These are phyloP conservation scores for Coniochaeta pulveracea DNA, from an alignment of 2,329 filamentous ascomycete genomes.

Conservation along the genomic window DNA sequence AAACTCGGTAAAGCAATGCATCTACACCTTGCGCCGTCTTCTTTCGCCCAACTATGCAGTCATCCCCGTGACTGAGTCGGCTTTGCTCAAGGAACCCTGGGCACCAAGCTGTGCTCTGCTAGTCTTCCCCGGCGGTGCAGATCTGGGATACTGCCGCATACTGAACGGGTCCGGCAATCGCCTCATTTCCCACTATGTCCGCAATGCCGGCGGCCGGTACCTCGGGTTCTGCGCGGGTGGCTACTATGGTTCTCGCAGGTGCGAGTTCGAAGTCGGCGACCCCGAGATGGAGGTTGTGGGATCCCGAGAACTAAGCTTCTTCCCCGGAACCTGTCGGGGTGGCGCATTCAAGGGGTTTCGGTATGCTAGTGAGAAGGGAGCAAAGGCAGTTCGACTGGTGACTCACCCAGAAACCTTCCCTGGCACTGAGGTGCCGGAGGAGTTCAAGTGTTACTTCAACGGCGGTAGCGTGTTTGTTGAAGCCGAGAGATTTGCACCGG, in stretches of 20 bases:
- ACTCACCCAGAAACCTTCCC: slow-evolving; percentile 51
- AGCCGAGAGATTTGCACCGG: slow-evolving; percentile 46
- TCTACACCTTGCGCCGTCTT: slow-evolving; percentile 75
- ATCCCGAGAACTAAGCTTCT: slow-evolving; percentile 76
- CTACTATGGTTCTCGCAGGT: slow-evolving; percentile 73
- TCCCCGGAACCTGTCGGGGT: slow-evolving; percentile 74
- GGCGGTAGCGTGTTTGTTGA: slow-evolving; percentile 90
- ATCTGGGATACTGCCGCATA: slow-evolving; percentile 78
- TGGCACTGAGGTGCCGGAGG: slow-evolving; percentile 36
- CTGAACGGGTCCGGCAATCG: slow-evolving; percentile 84
- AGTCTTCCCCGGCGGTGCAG: slow-evolving; percentile 89
- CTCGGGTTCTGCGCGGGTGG: slow-evolving; percentile 90
- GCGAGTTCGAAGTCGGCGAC: slow-evolving; percentile 83
- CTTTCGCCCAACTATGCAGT: slow-evolving; percentile 89
- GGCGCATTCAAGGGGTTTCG: slow-evolving; percentile 82
- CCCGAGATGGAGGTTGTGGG: slow-evolving; percentile 70
- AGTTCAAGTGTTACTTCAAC: slow-evolving; percentile 78
- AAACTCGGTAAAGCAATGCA: slow-evolving; percentile 81
- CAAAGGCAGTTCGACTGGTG: slow-evolving; percentile 57
- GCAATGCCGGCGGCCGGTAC: slow-evolving; percentile 65
- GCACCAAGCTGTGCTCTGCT: slow-evolving; percentile 73
- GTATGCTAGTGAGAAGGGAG: slow-evolving; percentile 80
- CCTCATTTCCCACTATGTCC: slow-evolving; percentile 74
- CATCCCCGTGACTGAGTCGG: slow-evolving; percentile 66
- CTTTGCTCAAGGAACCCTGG: slow-evolving; percentile 88